These are phyloP conservation scores for Dryas drummondii DNA, from an alignment of 306 rosid genomes.

Conservation along the genomic window DNA sequence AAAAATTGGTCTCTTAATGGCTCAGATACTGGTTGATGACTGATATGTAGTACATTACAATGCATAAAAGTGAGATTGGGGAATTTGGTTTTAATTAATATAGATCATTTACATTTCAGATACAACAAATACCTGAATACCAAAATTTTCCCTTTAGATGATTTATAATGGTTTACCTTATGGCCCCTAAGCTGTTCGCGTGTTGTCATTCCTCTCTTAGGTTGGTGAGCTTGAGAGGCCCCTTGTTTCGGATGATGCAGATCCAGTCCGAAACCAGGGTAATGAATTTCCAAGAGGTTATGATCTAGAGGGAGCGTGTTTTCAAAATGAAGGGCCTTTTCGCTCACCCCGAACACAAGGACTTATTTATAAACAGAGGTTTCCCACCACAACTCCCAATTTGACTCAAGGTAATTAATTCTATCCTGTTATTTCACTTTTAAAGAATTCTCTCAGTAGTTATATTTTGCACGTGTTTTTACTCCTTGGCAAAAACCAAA, in stretches of 20 bases:
- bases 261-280: conserved; percentile 30
- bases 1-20: not conserved
- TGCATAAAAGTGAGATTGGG: not conserved
- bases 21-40: not conserved
- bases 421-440: not conserved
- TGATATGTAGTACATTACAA: not conserved
- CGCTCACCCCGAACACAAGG: conserved; percentile 58
- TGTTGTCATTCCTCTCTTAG: conserved; percentile 31
- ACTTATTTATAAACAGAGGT: conserved; percentile 70
- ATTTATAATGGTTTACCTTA: conserved; percentile 6
- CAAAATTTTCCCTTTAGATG: not conserved
- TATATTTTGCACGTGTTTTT: conserved; percentile 5
- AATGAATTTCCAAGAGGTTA: conserved; percentile 65
- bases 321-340: conserved; percentile 58
- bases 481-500: not conserved
- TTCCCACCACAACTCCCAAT: conserved; percentile 42
- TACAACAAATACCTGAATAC: not conserved
- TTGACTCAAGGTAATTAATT: conserved; percentile 40
- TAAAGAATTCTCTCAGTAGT: not conserved
- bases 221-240: conserved; percentile 76
- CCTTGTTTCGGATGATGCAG: conserved; percentile 52
- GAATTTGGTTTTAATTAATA: conserved; percentile 6
- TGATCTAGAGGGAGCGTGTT: conserved; percentile 82
- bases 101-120: conserved; percentile 6
- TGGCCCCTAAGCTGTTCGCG: conserved; percentile 5